Percentiles rank a stretch among this genome's conserved stretches.
Evolutionary conservation across 257 asterid genomes (phyloP).

Genomic region (Solanum neorickii): DNA sequence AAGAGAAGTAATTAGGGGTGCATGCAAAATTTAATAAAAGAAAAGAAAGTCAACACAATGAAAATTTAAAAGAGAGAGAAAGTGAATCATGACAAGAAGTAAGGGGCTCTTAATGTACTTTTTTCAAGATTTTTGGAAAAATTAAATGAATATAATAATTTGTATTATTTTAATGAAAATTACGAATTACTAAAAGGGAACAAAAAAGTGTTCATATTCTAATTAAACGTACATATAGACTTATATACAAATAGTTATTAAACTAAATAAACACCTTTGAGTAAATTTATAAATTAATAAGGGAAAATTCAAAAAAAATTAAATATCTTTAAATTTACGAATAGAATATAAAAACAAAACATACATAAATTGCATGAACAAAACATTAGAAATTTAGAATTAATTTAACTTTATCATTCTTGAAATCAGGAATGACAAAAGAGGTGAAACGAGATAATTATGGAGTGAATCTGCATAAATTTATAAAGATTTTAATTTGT

Average conservation of each 20-base stretch:
- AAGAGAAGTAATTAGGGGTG: background rate
- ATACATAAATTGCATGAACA: too few relatives aligned
- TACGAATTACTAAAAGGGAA: background rate
- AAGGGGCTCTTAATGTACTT: slow-evolving; percentile 17
- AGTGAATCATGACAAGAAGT: background rate
- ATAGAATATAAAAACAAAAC: too few relatives aligned
- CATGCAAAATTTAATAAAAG: background rate
- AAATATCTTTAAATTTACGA: too few relatives aligned
- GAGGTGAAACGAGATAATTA: too few relatives aligned
- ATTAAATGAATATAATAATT: background rate
- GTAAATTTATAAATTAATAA: too few relatives aligned
- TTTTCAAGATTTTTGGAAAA: slow-evolving; percentile 2
- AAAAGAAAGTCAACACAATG: slow-evolving; percentile 21
- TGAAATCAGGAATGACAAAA: too few relatives aligned
- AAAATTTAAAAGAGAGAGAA: slow-evolving; percentile 15
- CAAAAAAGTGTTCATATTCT: background rate
- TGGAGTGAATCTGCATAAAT: too few relatives aligned
- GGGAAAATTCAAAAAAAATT: too few relatives aligned
- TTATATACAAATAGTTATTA: background rate
- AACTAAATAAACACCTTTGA: background rate
- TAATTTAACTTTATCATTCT: too few relatives aligned
- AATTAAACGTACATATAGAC: background rate
- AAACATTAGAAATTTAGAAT: too few relatives aligned
- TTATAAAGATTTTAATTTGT: too few relatives aligned
- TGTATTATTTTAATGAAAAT: background rate